Conservation (phyloP, 805 yeast genomes). For the Tetrapisispora pingtungensis region DNA sequence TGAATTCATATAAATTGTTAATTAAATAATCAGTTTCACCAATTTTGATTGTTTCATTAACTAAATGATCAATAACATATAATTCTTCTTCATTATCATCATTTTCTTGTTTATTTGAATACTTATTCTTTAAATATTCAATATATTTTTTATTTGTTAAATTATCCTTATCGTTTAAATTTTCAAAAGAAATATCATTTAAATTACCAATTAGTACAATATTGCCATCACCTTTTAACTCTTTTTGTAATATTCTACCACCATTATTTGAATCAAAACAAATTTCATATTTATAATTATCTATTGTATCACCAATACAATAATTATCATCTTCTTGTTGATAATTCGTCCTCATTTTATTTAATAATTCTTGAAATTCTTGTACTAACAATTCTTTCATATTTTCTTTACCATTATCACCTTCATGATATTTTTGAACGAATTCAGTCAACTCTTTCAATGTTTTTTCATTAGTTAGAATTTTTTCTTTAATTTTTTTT, state of each 20-base stretch:
- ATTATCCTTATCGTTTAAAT: constrained; percentile 1
- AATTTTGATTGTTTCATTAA: constrained; percentile 13
- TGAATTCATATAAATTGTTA: constrained; percentile 26
- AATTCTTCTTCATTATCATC: constrained; percentile 5
- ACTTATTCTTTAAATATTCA: constrained; percentile 16
- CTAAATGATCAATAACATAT: constrained; percentile 15
- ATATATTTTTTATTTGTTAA: constrained; percentile 11
- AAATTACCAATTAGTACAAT: constrained; percentile 21
- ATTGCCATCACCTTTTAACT: constrained; percentile 14
- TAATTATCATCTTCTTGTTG: background rate
- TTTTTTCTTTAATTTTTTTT: background rate
- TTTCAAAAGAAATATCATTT: constrained; percentile 8
- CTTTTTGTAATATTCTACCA: constrained; percentile 18
- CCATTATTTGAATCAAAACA: constrained; percentile 7
- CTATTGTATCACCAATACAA: constrained; percentile 2
- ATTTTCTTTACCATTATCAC: constrained; percentile 2
- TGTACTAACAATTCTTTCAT: background rate
- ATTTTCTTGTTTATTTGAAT: constrained; percentile 10
- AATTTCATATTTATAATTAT: constrained; percentile 20
- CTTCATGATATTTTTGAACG: background rate
- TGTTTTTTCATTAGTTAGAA: constrained; percentile 3
- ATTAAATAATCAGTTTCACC: constrained; percentile 15
- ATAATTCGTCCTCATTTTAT: constrained; percentile 3
- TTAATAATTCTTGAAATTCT: constrained; percentile 8
- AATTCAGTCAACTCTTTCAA: background rate